A percentile compares a stretch with the other conserved stretches of the same genome.
phyloP scores from a whole-genome alignment of 139 green algal species.

The Limnomonas spitsbergensis region DNA sequence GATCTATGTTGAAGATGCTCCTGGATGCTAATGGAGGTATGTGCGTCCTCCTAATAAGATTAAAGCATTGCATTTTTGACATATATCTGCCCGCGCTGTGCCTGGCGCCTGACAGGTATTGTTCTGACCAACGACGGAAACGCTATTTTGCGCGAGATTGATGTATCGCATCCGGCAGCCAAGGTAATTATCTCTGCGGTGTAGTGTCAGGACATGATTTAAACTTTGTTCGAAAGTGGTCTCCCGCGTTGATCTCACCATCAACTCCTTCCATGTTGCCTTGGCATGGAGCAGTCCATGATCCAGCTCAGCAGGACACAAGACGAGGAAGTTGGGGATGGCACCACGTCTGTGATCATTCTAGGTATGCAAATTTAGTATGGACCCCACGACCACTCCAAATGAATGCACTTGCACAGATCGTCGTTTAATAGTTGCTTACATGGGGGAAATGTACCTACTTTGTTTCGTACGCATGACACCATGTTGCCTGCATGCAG shows the following conservation, averaged over 20 bases:
- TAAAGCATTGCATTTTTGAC: no score
- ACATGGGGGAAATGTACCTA: no score
- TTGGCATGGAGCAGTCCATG: conserved; percentile 91
- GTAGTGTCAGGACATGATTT: not conserved
- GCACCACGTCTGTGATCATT: conserved; percentile 99
- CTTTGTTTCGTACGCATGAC: no score
- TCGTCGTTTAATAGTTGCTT: no score
- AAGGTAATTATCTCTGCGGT: no score
- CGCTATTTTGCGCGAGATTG: conserved; percentile 96
- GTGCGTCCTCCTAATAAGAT: conserved; percentile 4
- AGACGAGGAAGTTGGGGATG: conserved; percentile 98
- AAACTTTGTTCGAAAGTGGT: conserved; percentile 1
- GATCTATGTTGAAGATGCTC: conserved; percentile 99
- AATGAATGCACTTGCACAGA: no score
- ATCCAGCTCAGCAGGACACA: conserved; percentile 97
- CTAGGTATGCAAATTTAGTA: no score
- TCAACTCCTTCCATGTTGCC: no score
- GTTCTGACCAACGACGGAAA: conserved; percentile 98
- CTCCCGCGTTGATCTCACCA: no score
- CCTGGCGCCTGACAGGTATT: conserved; percentile 67
- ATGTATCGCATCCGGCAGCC: conserved; percentile 93
- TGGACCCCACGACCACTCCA: no score
- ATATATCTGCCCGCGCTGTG: not conserved
- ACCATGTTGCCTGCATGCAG: no score
- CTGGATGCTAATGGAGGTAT: conserved; percentile 91